Evolutionary conservation across 73 alveolate species (phyloP).

Genomic region (Tetrahymena elliotti): DNA sequence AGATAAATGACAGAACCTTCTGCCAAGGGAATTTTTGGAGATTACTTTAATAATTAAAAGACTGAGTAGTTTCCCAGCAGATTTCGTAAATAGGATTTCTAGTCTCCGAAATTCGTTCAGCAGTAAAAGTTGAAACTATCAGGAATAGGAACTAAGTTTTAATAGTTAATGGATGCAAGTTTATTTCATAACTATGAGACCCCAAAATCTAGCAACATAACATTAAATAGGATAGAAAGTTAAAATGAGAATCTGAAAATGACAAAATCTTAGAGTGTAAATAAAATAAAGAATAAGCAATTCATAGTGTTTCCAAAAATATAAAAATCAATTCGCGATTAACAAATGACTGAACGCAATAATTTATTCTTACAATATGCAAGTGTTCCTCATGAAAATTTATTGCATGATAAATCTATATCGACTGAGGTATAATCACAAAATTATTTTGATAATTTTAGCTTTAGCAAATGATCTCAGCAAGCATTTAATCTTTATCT

Average conservation of each 20-base stretch:
- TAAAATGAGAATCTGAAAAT: neutral
- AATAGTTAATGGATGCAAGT: neutral
- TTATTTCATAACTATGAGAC: neutral
- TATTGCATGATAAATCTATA: neutral
- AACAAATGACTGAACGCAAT: neutral
- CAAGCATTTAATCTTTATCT: neutral
- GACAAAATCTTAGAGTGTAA: neutral
- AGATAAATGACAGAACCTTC: neutral
- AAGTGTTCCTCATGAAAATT: neutral
- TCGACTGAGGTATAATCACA: neutral
- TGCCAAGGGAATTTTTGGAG: neutral
- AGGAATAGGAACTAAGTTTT: neutral
- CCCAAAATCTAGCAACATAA: neutral
- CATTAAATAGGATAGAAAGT: neutral
- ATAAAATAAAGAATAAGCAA: neutral
- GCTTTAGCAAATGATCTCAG: neutral
- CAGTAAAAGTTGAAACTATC: neutral
- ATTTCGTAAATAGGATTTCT: neutral
- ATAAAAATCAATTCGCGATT: neutral
- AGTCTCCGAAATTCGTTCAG: neutral
- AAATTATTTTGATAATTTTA: neutral
- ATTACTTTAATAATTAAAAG: neutral
- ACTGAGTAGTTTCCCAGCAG: neutral
- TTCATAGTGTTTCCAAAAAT: neutral
- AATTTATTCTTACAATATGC: neutral